These are phyloP conservation scores for Pseudopithomyces maydicus DNA, from an alignment of 2,329 filamentous ascomycete genomes.

Conservation along the genomic window DNA sequence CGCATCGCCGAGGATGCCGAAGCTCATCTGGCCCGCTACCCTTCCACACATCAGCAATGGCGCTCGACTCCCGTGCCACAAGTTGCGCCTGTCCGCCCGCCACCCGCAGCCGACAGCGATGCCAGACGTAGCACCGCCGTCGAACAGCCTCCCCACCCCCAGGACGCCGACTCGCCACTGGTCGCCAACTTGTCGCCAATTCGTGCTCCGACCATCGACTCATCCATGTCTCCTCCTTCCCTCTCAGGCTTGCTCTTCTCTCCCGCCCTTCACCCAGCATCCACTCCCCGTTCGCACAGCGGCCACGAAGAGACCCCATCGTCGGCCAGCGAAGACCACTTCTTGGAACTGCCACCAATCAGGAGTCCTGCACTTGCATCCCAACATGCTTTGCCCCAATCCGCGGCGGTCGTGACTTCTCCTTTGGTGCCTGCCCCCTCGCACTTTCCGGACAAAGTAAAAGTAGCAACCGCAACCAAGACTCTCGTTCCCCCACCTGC, in stretches of 20 bases:
- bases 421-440: neutral
- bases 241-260: neutral
- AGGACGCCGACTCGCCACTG: neutral
- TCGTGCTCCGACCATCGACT: neutral
- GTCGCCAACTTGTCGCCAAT: neutral
- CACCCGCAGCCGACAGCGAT: neutral
- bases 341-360: neutral
- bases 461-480: neutral
- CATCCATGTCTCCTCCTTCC: neutral
- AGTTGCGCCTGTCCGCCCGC: neutral
- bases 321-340: neutral
- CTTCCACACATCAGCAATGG: constrained; percentile 28
- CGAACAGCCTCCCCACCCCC: neutral
- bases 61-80: constrained; percentile 20
- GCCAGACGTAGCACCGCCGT: neutral
- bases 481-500: neutral
- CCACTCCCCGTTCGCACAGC: neutral
- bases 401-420: neutral
- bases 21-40: constrained; percentile 21
- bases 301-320: neutral
- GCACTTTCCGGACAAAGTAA: neutral
- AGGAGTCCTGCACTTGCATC: neutral
- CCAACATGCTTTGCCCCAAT: neutral
- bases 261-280: constrained; percentile 2
- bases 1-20: constrained; percentile 36